Percentiles rank a stretch among this genome's conserved stretches.
These are phyloP conservation scores for Phytophthora fragariaefolia DNA, from an alignment of 352 stramenopile genomes.

Conservation along the genomic window DNA sequence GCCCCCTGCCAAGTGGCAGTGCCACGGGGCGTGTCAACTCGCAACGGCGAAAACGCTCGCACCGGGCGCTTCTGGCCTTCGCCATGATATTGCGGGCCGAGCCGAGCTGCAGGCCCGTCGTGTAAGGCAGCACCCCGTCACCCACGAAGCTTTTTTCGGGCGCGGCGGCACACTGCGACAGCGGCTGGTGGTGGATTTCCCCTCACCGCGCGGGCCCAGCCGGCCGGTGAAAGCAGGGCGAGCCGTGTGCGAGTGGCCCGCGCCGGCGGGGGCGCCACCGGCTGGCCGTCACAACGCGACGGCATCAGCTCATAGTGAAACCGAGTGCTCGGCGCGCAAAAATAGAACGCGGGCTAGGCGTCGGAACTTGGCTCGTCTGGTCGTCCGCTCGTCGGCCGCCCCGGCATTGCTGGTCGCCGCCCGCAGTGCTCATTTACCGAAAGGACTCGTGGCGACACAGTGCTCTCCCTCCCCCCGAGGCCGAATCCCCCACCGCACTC, in stretches of 20 bases:
- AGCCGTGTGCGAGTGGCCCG: constrained; percentile 1
- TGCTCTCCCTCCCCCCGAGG: constrained; percentile 10
- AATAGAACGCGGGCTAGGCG: constrained; percentile 44
- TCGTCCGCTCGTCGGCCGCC: constrained; percentile 30
- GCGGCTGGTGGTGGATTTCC: constrained; percentile 10
- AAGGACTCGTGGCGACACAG: constrained; percentile 32
- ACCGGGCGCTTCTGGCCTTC: too few relatives aligned
- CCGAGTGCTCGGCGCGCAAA: constrained; percentile 18
- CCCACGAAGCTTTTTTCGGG: too few relatives aligned
- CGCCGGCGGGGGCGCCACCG: neutral
- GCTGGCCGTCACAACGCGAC: constrained; percentile 13
- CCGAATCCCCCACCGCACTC: constrained; percentile 1
- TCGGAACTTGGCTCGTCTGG: constrained; percentile 42
- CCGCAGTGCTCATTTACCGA: constrained; percentile 34
- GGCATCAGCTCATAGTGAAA: constrained; percentile 10
- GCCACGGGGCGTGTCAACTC: too few relatives aligned
- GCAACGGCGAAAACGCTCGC: too few relatives aligned
- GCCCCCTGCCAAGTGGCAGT: too few relatives aligned
- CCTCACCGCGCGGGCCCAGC: constrained; percentile 8
- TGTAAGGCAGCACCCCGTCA: too few relatives aligned
- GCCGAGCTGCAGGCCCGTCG: too few relatives aligned
- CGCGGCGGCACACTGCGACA: constrained; percentile 25
- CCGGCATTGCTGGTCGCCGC: constrained; percentile 32
- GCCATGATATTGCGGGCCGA: too few relatives aligned
- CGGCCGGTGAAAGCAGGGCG: neutral